Evolutionary conservation across 2,329 filamentous ascomycete species (phyloP), one percentile per base, ranked within the genome.

Genomic region (Colletotrichum spaethianum): DNA sequence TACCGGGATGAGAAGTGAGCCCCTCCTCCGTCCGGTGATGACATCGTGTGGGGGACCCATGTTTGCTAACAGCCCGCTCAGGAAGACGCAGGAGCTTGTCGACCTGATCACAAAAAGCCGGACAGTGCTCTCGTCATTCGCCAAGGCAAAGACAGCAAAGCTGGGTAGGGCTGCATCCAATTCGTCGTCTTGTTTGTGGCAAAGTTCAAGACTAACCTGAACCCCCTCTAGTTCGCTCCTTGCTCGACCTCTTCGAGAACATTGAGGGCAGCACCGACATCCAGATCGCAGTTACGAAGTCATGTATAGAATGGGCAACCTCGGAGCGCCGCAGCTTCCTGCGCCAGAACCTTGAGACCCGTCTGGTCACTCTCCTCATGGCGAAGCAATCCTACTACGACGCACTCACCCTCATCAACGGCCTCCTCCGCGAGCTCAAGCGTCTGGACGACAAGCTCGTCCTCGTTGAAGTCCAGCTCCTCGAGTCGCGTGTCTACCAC

Each of bases 231-330:
- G 96, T 99, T 77, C 96, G 96, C 78, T 95, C 98, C 85, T 91
- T 99, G 33, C 93, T 99, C 82, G 96, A 99, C 83, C 92, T 98
- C 82, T 96, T 98, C 88, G 91, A 93, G 78, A 90, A 93, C 79
- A 98, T 98, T 78, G 96, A 97, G 79, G 93, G 98, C 85, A 96
- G 94, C 78, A 93, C 93, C 86, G 96, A 99, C 82, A 94, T 93
- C 81, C 96, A 99, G 86, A 95, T 98, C 82, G 87, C 92, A 82
- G 94, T 98, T 78, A 99, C 96, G 80, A 98, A 98, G 85, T 98
- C 96, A 85, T 98, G 95, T 87, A 99, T 99, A 91, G 96, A 98
- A 86, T 99, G 96, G 96, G 96, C 96, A 60, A 94, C 96, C 66
- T 93, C 94, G 63, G 95, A 98, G 86, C 93, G 95, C 78, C 93